Percentiles rank a stretch among this genome's conserved stretches.
Conservation (phyloP, 1,139 yeast species). For the Diutina mesorugosa region DNA sequence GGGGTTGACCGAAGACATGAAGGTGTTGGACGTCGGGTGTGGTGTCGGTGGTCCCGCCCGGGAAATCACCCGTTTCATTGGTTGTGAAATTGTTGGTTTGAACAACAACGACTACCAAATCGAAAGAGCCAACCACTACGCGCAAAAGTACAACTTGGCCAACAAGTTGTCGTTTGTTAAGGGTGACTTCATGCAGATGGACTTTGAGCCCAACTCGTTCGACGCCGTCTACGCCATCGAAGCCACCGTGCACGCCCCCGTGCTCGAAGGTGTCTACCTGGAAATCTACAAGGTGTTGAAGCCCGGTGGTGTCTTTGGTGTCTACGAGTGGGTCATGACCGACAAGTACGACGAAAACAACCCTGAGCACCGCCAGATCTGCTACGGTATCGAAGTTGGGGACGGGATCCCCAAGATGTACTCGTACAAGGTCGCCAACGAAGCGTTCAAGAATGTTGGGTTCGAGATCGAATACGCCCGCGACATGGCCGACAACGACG, state of each 20-base stretch:
- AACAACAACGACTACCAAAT: slow-evolving; percentile 97
- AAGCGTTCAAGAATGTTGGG: slow-evolving; percentile 81
- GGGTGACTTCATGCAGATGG: slow-evolving; percentile 99
- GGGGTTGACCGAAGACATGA: slow-evolving; percentile 66
- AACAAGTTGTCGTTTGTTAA: slow-evolving; percentile 77
- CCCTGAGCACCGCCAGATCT: slow-evolving; percentile 84
- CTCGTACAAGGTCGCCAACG: slow-evolving; percentile 68
- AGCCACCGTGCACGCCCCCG: slow-evolving; percentile 98
- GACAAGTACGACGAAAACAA: slow-evolving; percentile 80
- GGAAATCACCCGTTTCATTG: slow-evolving; percentile 87
- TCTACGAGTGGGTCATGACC: slow-evolving; percentile 99
- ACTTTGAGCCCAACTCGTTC: slow-evolving; percentile 75
- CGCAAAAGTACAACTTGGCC: slow-evolving; percentile 50
- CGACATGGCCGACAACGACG: slow-evolving; percentile 76
- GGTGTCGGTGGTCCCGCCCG: slow-evolving; percentile 99
- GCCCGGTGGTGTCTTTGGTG: slow-evolving; percentile 97
- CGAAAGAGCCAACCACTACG: slow-evolving; percentile 79
- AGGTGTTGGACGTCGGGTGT: slow-evolving; percentile 95
- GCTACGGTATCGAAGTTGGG: slow-evolving; percentile 95
- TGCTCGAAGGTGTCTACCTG: slow-evolving; percentile 87
- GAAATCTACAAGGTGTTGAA: slow-evolving; percentile 92
- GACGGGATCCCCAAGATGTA: slow-evolving; percentile 99
- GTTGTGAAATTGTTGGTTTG: slow-evolving; percentile 75
- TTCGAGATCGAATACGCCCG: slow-evolving; percentile 63
- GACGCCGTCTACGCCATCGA: slow-evolving; percentile 98